Conservation (phyloP, 2,329 filamentous ascomycete species). For the Calonectria montana region DNA sequence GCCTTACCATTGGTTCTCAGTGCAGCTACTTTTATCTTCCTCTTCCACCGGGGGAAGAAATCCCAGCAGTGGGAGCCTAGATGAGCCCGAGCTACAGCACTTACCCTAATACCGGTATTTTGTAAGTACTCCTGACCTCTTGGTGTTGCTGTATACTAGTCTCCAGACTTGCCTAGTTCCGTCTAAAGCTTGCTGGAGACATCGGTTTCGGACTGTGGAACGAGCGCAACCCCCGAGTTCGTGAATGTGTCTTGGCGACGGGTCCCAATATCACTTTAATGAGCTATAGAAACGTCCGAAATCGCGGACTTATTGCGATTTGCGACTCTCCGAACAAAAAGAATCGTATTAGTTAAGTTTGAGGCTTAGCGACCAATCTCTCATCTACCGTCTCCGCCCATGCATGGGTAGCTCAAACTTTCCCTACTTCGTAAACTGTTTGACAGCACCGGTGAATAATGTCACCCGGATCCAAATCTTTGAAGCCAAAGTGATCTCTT, state of each 20-base stretch:
- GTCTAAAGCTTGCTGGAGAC: neutral
- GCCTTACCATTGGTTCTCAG: neutral
- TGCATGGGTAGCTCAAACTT: neutral
- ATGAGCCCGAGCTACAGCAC: neutral
- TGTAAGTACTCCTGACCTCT: neutral
- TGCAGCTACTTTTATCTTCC: neutral
- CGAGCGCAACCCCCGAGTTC: neutral
- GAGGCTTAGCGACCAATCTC: neutral
- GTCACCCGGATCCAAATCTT: neutral
- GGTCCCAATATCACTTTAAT: neutral
- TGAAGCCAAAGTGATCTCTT: too few species aligned
- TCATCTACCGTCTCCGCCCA: too few species aligned
- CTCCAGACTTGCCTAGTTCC: neutral
- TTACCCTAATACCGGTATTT: neutral
- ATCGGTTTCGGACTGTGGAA: neutral
- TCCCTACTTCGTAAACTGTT: neutral
- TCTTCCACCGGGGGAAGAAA: conserved; percentile 1
- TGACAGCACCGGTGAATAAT: neutral
- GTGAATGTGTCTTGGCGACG: neutral
- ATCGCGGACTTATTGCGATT: neutral
- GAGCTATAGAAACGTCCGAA: neutral
- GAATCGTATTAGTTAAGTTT: neutral
- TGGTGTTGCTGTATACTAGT: neutral
- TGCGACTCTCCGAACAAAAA: neutral
- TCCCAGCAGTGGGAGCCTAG: neutral